Conservation (phyloP, 2,329 filamentous ascomycete genomes). For the Penicillium frequentans region DNA sequence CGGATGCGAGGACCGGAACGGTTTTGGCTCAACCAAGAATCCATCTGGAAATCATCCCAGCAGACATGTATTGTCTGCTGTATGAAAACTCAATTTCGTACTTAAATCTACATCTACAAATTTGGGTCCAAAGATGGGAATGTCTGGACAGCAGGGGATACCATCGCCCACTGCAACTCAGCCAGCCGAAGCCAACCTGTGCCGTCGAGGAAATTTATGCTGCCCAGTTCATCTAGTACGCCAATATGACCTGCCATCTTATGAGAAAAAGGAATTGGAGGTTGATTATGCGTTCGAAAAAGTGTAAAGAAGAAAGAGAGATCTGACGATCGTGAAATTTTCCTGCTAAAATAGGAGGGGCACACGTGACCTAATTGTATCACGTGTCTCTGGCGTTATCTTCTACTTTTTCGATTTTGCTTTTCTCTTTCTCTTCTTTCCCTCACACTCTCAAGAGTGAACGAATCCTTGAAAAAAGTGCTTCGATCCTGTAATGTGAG, state of each 20-base stretch:
- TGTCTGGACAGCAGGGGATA: constrained; percentile 44
- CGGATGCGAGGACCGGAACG: background rate
- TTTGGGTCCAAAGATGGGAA: constrained; percentile 12
- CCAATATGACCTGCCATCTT: constrained; percentile 52
- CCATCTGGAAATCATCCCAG: background rate
- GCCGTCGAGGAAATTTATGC: constrained; percentile 35
- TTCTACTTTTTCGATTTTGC: constrained; percentile 5
- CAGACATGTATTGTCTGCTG: background rate
- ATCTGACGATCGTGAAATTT: constrained; percentile 8
- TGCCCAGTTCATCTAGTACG: constrained; percentile 44
- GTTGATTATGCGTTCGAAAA: constrained; percentile 51
- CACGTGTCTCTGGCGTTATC: constrained; percentile 13
- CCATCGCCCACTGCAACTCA: constrained; percentile 32
- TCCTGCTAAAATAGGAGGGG: constrained; percentile 12
- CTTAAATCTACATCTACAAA: background rate
- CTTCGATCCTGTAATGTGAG: constrained; percentile 17
- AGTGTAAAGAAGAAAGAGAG: constrained; percentile 39
- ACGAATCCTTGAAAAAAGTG: background rate
- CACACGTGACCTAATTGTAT: constrained; percentile 2
- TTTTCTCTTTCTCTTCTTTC: constrained; percentile 1
- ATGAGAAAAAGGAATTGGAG: constrained; percentile 43
- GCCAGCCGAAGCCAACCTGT: constrained; percentile 27
- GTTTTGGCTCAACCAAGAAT: background rate
- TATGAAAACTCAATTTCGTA: background rate
- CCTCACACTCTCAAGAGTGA: background rate